phyloP scores from a whole-genome alignment of 1,284 basidiomycete species.

The Microbotryomycetes sp. region DNA sequence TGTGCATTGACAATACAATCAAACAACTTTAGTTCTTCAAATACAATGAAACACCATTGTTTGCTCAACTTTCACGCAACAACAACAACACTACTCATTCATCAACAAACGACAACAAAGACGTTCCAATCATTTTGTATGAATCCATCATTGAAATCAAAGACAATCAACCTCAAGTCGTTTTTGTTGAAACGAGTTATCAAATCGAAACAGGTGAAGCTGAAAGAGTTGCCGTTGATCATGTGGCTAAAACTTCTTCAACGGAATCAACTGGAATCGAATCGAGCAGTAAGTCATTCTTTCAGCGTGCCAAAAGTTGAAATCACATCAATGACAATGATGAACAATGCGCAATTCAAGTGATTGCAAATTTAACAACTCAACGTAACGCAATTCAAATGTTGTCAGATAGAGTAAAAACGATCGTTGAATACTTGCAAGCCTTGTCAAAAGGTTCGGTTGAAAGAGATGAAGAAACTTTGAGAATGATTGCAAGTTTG shows the following conservation, averaged over 20 bases:
- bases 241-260: constrained; percentile 56
- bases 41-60: constrained; percentile 49
- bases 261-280: no score
- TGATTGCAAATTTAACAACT: constrained; percentile 79
- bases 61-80: constrained; percentile 47
- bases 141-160: constrained; percentile 78
- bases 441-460: constrained; percentile 63
- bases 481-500: constrained; percentile 78
- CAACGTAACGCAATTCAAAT: constrained; percentile 93
- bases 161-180: constrained; percentile 54
- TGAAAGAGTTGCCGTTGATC: constrained; percentile 95
- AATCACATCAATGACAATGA: not conserved
- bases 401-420: constrained; percentile 80
- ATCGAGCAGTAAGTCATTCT: constrained; percentile 9
- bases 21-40: constrained; percentile 48
- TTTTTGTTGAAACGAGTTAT: constrained; percentile 45
- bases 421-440: constrained; percentile 74
- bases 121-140: constrained; percentile 79
- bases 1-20: constrained; percentile 26
- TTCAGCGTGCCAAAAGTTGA: not conserved
- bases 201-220: constrained; percentile 96
- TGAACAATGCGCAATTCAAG: constrained; percentile 46
- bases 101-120: constrained; percentile 44
- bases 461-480: constrained; percentile 64
- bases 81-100: constrained; percentile 25